A percentile compares a stretch with the other conserved stretches of the same genome.
phyloP scores from a whole-genome alignment of 805 yeast genomes.

The Alloascoidea hylecoeti region DNA sequence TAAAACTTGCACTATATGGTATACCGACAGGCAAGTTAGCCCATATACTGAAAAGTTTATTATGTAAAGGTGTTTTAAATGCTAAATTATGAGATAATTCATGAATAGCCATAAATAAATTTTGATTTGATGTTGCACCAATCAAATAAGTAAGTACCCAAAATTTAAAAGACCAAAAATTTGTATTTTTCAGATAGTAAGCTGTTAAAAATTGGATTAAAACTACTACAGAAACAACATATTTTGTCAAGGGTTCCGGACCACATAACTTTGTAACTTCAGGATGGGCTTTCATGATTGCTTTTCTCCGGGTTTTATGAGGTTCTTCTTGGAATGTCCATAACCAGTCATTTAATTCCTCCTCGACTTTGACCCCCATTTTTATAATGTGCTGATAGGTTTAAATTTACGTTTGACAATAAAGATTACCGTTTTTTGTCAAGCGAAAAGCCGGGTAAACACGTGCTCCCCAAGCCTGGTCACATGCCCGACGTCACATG shows the following conservation, averaged over 20 bases:
- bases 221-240: conserved; percentile 54
- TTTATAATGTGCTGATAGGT: too few relatives aligned
- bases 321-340: conserved; percentile 82
- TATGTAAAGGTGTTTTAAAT: conserved; percentile 64
- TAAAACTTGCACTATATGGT: conserved; percentile 80
- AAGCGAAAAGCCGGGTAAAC: too few relatives aligned
- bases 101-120: conserved; percentile 76
- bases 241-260: conserved; percentile 77
- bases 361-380: too few relatives aligned
- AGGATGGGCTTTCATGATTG: conserved; percentile 63
- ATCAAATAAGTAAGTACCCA: conserved; percentile 54
- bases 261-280: conserved; percentile 72
- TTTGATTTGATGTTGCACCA: conserved; percentile 82
- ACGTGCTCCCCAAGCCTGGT: too few relatives aligned
- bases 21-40: conserved; percentile 80
- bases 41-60: conserved; percentile 63
- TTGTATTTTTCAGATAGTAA: conserved; percentile 39
- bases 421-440: too few relatives aligned
- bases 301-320: conserved; percentile 60
- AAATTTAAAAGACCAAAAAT: conserved; percentile 38
- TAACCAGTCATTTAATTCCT: conserved; percentile 50
- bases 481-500: too few relatives aligned
- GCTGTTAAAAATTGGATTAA: conserved; percentile 54
- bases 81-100: conserved; percentile 78
- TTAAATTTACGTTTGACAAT: too few relatives aligned